Base-by-base conservation (phyloP, 2,329 filamentous ascomycete species). In the Hypoxylon sp. region DNA sequence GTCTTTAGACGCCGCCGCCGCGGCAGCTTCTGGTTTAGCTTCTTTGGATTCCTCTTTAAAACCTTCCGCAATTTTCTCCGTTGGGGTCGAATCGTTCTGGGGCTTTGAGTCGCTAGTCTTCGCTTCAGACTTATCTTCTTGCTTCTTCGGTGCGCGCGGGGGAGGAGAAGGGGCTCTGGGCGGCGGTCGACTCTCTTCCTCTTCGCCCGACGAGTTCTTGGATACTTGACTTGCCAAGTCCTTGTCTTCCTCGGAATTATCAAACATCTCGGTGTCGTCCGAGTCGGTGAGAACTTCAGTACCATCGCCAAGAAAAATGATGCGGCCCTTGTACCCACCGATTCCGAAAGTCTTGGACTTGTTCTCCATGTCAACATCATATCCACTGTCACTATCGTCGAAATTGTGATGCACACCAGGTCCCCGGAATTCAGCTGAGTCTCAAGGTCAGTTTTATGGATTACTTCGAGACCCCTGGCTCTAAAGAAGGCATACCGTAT, bases 301-400 rank as follows among this genome's bases (percentile, higher is more conserved):
- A 76, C 95, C 96, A 84, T 98, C 94, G 73, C 95, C 94, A 74
- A 99, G 88, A 79, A 97, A 91, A 80, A 98, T 98, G 80, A 98
- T 94, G 75, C 94, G 91, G 74, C 94, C 93, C 80, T 89, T 89
- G 80, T 91, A 92, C 79, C 91, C 91, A 80, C 90, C 84, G 75
- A 88, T 83, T 71, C 89, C 88, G 77, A 92, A 91, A 74, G 85
- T 83, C 80, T 86, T 87, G 75, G 82, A 81, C 79, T 87, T 86
- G 74, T 88, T 87, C 76, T 92, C 89, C 80, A 89, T 86, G 76
- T 93, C 91, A 82, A 92, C 85, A 79, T 93, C 91, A 84, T 92
- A 93, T 69, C 92, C 89, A 80, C 88, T 89, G 76, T 91, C 91
- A 80, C 89, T 93, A 78, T 94, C 92, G 80, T 94, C 92, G 79